A percentile compares a stretch with the other conserved stretches of the same genome.
Evolutionary conservation across 2,329 filamentous ascomycete genomes (phyloP).

Genomic region (Xylariaceae sp.): DNA sequence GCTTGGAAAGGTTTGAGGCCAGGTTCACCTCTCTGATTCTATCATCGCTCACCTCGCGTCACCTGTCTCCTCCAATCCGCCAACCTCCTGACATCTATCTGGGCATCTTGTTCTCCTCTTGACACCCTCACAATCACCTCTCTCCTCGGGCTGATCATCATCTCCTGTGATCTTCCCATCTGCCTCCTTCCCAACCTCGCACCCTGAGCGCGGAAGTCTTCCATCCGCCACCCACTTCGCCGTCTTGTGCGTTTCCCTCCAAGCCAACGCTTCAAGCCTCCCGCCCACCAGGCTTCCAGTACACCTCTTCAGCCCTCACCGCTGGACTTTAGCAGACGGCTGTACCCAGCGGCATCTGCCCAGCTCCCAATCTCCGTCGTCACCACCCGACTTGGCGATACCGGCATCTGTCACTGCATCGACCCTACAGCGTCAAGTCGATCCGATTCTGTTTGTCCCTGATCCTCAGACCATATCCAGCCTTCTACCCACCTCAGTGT

Average conservation of each 20-base stretch:
- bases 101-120: conserved; percentile 10
- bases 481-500: conserved; percentile 22
- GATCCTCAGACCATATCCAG: conserved; percentile 23
- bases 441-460: conserved; percentile 17
- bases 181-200: too few species aligned
- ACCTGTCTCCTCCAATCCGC: conserved; percentile 5
- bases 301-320: conserved; percentile 18
- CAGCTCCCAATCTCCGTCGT: conserved; percentile 24
- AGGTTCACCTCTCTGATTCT: conserved; percentile 31
- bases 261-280: conserved; percentile 13
- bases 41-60: conserved; percentile 2
- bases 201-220: too few species aligned
- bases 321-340: conserved; percentile 23
- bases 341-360: conserved; percentile 22
- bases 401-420: conserved; percentile 28
- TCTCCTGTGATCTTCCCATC: too few species aligned
- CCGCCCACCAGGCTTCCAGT: conserved; percentile 8
- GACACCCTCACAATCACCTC: conserved; percentile 10
- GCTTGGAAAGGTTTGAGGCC: conserved; percentile 35
- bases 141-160: too few species aligned
- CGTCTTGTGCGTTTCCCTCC: conserved; percentile 10
- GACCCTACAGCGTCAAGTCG: conserved; percentile 26
- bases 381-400: conserved; percentile 17
- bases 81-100: conserved; percentile 4
- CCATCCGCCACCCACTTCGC: conserved; percentile 8